Base-by-base conservation (phyloP, 2,329 filamentous ascomycete species). In the Fusarium fracticaudum region DNA sequence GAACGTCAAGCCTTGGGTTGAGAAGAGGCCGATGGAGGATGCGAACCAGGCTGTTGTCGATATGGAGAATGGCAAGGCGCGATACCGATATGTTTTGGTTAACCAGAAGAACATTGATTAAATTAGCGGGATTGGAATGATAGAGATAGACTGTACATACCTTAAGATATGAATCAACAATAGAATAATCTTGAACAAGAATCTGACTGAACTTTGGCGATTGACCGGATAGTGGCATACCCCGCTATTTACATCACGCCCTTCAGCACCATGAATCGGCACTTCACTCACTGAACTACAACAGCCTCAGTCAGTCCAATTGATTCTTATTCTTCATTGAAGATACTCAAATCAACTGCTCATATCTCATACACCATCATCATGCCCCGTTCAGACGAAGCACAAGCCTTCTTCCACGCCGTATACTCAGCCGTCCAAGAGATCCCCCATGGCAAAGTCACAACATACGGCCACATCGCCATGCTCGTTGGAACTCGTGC, bases 401-500 rank as follows among this genome's bases (percentile, higher is more conserved):
- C 92, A 18, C 87, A 87, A 72, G 88, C 92, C 26, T 96, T 95
- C 86, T 94, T 92, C 82, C 84, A 86, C 84, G 85, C 93, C 50
- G 95, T 98, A 57, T 98, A 97, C 84, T 85, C 87, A 67, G 94
- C 95, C 20, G 90, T 98, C 8, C 94, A 96, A 82, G 91, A 98
- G 81, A 93, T 98, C 38, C 96, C 96, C 0, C 80, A 83, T 14
- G 96, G 96, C 70, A 93, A 89, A 80, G 95, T 98, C 47, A 98
- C 95, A 3, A 94, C 90, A 53, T 98, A 98, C 80, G 94, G 93
- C 6, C 93, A 95, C 80, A 94, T 95, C 72, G 93, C 93, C 44
- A 86, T 84, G 67, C 86, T 95, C 10, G 83, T 95, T 14, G 93
- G 93, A 50, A 93, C 90, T 43, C 93, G 93, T 95, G 84, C 6